These are phyloP conservation scores for Penicillium sp. DNA, from an alignment of 2,329 filamentous ascomycete genomes.

Conservation along the genomic window DNA sequence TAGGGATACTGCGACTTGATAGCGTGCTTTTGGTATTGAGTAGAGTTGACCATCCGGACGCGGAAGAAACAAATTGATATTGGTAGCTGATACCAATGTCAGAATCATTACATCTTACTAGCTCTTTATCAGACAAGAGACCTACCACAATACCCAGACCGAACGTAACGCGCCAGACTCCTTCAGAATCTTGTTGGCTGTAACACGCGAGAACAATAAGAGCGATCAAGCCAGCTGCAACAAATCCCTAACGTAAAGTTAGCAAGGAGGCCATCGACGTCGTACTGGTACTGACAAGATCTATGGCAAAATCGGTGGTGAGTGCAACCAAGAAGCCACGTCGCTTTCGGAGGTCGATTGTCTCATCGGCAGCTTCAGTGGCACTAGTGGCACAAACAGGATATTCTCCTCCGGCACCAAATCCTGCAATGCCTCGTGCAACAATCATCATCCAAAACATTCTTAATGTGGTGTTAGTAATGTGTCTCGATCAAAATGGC, in stretches of 20 bases:
- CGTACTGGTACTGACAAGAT: conserved; percentile 13
- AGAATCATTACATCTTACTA: background rate
- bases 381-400: conserved; percentile 27
- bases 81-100: conserved; percentile 33
- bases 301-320: conserved; percentile 25
- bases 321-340: conserved; percentile 26
- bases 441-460: conserved; percentile 53
- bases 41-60: conserved; percentile 52
- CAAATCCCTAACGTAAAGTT: conserved; percentile 19
- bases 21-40: conserved; percentile 47
- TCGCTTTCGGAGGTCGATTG: conserved; percentile 14
- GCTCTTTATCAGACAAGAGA: background rate
- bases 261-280: background rate
- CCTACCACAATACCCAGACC: conserved; percentile 46
- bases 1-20: conserved; percentile 49
- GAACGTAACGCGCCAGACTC: conserved; percentile 51
- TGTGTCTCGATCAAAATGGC: background rate
- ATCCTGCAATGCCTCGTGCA: conserved; percentile 23
- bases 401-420: conserved; percentile 44
- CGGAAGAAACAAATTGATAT: conserved; percentile 53
- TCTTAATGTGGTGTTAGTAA: conserved; percentile 5
- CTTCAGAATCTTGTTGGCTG: conserved; percentile 15
- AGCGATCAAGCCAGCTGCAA: conserved; percentile 21
- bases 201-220: conserved; percentile 26
- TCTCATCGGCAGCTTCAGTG: conserved; percentile 27